These are phyloP conservation scores for Vitis vinifera DNA, from an alignment of 164 flowering plant species.

Conservation along the genomic window ASM3070453v1 NC_081812.1:17522001-17522500, in stretches of 20 bases:
- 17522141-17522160: too few species aligned
- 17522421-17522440: conserved; percentile 6
- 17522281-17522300: conserved; percentile 11
- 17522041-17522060: too few species aligned
- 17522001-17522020: too few species aligned
- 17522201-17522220: too few species aligned
- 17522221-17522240: too few species aligned
- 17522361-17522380: conserved; percentile 9
- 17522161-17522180: too few species aligned
- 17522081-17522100: too few species aligned
- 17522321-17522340: conserved; percentile 14
- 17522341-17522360: conserved; percentile 14
- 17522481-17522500: conserved; percentile 14
- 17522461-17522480: conserved; percentile 12
- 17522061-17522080: too few species aligned
- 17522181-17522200: too few species aligned
- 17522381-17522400: conserved; percentile 16
- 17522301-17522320: neutral
- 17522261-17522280: conserved; percentile 6
- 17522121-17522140: too few species aligned
- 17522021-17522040: too few species aligned
- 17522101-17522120: too few species aligned
- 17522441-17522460: conserved; percentile 22
- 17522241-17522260: neutral
- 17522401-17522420: conserved; percentile 10